A percentile compares a stretch with the other conserved stretches of the same genome.
Evolutionary conservation across 2,329 filamentous ascomycete genomes (phyloP).

Genomic region (Bipolaris gigantea): DNA sequence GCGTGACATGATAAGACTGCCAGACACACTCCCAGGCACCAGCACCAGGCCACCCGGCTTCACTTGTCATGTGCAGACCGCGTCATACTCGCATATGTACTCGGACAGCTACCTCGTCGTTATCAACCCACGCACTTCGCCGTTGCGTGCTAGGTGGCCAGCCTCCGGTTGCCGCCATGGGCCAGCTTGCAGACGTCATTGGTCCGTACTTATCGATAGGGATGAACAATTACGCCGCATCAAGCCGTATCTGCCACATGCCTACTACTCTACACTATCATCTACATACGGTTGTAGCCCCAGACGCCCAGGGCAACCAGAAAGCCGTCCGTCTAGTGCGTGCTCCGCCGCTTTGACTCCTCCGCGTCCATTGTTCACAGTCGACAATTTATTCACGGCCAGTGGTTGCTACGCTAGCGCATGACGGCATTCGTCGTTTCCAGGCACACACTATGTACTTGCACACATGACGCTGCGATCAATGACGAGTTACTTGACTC

Average conservation of each 20-base stretch:
- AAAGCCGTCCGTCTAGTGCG: neutral
- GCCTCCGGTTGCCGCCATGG: neutral
- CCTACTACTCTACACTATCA: too few species aligned
- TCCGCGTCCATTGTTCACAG: constrained; percentile 3
- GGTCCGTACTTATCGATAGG: constrained; percentile 12
- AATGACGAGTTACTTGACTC: neutral
- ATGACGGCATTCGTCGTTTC: neutral
- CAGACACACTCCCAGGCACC: constrained; percentile 11
- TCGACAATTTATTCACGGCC: neutral
- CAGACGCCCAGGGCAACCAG: neutral
- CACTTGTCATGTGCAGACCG: neutral
- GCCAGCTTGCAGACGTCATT: constrained; percentile 13
- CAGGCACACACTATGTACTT: too few species aligned
- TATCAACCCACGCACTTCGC: constrained; percentile 7
- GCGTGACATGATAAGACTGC: constrained; percentile 20
- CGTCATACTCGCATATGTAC: neutral
- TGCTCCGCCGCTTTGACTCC: neutral
- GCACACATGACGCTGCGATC: neutral
- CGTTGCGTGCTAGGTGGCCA: constrained; percentile 1
- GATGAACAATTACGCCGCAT: neutral
- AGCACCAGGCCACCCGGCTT: neutral
- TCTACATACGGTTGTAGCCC: neutral
- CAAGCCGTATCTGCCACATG: neutral
- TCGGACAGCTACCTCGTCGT: neutral
- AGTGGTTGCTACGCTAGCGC: neutral